Evolutionary conservation across 2,329 filamentous ascomycete genomes (phyloP), one percentile per base, ranked within the genome.

Genomic region (Ceratocystis colombiana): DNA sequence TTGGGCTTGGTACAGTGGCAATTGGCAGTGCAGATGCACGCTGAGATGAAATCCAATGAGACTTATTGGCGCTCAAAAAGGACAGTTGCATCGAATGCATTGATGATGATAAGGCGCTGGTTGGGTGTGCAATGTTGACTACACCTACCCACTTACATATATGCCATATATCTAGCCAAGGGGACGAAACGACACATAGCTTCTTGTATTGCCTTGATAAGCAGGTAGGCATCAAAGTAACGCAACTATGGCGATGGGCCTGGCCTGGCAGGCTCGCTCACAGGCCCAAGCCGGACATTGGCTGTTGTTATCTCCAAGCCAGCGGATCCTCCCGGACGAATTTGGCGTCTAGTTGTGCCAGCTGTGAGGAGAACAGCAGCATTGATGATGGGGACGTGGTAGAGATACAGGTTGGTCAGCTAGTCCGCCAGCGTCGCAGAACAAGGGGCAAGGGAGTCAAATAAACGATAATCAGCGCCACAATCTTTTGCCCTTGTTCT

Each of bases 231-330:
- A 41, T 15, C 37, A 41, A 41, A 41, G 37, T 15, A 41, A 5
- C 12, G 37, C 37, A 41, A 41, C 37, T 41, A 41, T 12, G 37
- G 37, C 37, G 37, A 41, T 41, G 37, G 48, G 48, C 48, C 48
- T 28, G 48, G 17, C 20, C 28, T 8, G 37, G 12, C 10, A 41
- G 37, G 37, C 37, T 41, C 37, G 37, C 37, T 41, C 37, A 5
- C 12, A 15, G 37, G 12, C 55, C 25, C 28, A 37, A 20, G 30
- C 50, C 7, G n/a, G 48, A 8, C 12, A 37, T 59, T 10, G 28
- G 28, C 55, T n/a, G n/a, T 53, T n/a, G 48, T n/a, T 37, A 30
- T 59, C 55, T 59, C 55, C 28, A 59, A 59, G 28, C 5, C 30
- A 20, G 33, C 17, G 55, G 55, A 59, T 59, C 28, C 28, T 37